Base-by-base conservation (phyloP, 305 asterid genomes). In the Rubia tinctorum region DNA sequence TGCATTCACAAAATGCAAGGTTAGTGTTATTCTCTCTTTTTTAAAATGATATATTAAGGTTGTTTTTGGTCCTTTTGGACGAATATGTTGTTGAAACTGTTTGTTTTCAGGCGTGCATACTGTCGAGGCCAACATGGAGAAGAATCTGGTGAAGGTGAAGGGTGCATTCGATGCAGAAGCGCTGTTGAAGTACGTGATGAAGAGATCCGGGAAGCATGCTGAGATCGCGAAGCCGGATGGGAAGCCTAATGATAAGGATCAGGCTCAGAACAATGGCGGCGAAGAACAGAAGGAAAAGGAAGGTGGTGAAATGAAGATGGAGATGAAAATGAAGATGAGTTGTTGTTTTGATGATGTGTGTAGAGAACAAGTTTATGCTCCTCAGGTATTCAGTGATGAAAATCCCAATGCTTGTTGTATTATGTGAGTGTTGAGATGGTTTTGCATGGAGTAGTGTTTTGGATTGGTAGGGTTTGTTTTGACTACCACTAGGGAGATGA, bases 1-100 rank as follows among this genome's bases (percentile, higher is more conserved):
- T 83, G 86, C 47, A 79, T 92, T 68, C 90, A 82, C 67, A 82
- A 89, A 49, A 83, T 92, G 90, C 78, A 83, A 79, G 98, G 98
- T 90, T 76, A 11, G 4, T 8, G 64, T 18, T 14, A 2, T 23
- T 43, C 8, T 2, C 1, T 14, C 60, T 22, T 37, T 20, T 8
- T 9, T n/a, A 30, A 30, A 1, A 3, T 1, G 2, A 30, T 3
- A 51, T 15, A 15, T 51, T 15, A 51, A 17, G 58, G 20, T 17
- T 53, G 23, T 5, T 53, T 17, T 53, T n/a, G n/a, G n/a, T n/a
- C n/a, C n/a, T n/a, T n/a, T n/a, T n/a, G 59, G 59, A 53, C 18
- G 23, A 53, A 53, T 2, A 23, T 17, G 59, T 18, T 12, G 23
- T 53, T 53, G 22, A 3, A 14, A 15, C 12, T 62, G 64, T 62